Base-by-base conservation (phyloP, 2,329 filamentous ascomycete genomes). In the Scytalidium sp. region DNA sequence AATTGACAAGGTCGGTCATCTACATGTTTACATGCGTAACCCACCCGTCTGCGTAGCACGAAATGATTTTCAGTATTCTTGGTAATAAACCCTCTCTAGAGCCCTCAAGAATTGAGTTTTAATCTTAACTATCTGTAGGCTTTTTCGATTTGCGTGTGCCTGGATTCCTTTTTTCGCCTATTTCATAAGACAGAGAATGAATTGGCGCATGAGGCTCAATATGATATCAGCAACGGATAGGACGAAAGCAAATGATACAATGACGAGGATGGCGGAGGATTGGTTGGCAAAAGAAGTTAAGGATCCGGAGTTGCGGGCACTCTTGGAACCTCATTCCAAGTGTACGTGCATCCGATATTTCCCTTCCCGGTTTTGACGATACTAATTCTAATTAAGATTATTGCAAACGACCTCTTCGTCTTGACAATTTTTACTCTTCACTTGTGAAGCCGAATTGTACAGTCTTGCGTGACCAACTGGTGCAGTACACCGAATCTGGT, bases 371-470 rank as follows among this genome's bases (percentile, higher is more conserved):
- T 57, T 1, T 32, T 39, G 1, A 47, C 40, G 4, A 43, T 62
- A 2, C 56, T 29, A 29, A 50, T 25, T 60, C 61, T 0, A 23
- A 15, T 21, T 21, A 39, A 29, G 25, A 29, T 29, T 29, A 23
- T 2, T 44, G 42, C 42, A 44, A 44, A 23, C 65, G 73, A 0
- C 65, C 64, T 2, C 66, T 65, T 0, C 63, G 76, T 0, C 75
- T 79, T 51, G 59, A 70, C 19, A 60, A 66, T 41, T 79, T 75
- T 57, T 79, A 72, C 53, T 75, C 78, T 50, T 63, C 67, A 5
- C 67, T 74, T 45, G 69, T 76, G 50, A 65, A 65, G 17, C 58
- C 63, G 0, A 70, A 73, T 19, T 73, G 79, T 1, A 52, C 68
- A 1, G 53, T 79, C 0, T 67, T 79, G 1, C 55, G 64, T 8